A percentile compares a stretch with the other conserved stretches of the same genome.
Evolutionary conservation across 2,329 filamentous ascomycete species (phyloP).

Genomic region (Mariannaea sp.): DNA sequence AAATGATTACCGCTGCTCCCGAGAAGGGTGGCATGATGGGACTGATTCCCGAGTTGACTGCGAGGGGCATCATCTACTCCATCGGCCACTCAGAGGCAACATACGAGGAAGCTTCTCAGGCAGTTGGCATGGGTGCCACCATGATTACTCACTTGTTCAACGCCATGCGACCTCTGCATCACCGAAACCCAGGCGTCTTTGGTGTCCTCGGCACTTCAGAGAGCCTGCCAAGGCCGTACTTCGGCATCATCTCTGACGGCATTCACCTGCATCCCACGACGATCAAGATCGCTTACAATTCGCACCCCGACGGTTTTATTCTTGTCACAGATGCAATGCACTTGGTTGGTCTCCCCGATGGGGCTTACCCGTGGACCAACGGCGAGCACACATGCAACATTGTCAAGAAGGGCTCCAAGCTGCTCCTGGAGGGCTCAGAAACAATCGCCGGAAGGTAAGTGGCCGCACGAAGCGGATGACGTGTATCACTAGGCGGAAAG

Average conservation of each 20-base stretch:
- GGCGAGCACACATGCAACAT: constrained; percentile 62
- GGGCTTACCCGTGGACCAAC: constrained; percentile 85
- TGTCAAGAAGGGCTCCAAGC: constrained; percentile 71
- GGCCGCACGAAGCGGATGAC: background rate
- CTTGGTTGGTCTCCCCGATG: constrained; percentile 81
- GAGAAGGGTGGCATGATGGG: constrained; percentile 73
- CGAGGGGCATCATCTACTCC: constrained; percentile 72
- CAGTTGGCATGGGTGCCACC: constrained; percentile 74
- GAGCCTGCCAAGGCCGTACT: constrained; percentile 68
- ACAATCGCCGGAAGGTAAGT: constrained; percentile 77
- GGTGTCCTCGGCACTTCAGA: constrained; percentile 76
- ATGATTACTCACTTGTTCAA: constrained; percentile 97
- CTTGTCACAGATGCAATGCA: constrained; percentile 94
- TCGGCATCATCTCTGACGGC: constrained; percentile 88
- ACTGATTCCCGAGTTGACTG: constrained; percentile 69
- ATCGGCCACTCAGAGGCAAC: constrained; percentile 88
- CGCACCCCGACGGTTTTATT: constrained; percentile 82
- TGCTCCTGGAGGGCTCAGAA: constrained; percentile 78
- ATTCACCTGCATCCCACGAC: constrained; percentile 88
- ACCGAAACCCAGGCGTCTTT: constrained; percentile 90
- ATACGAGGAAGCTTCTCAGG: constrained; percentile 77
- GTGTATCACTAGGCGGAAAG: background rate
- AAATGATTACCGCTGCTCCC: constrained; percentile 85
- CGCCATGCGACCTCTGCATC: constrained; percentile 87
- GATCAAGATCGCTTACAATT: constrained; percentile 86